Base-by-base conservation (phyloP, 352 stramenopile species). In the Phytophthora ramorum region DNA sequence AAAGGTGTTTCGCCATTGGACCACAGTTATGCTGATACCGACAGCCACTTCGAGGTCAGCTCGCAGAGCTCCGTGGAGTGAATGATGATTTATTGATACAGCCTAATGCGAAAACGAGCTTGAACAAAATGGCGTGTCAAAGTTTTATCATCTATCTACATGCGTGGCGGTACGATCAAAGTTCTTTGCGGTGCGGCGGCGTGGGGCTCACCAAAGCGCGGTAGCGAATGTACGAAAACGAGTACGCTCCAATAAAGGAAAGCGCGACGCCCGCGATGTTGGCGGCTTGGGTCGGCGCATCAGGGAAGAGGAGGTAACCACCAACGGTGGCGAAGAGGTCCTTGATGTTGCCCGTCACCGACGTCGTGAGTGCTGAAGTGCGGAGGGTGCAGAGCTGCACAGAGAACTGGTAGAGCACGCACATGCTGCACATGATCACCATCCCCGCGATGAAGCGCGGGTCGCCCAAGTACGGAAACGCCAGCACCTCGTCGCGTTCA, bases 21-120 rank as follows among this genome's bases (percentile, higher is more conserved):
- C 6, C 78, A 91, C 45, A 95, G 86, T 58, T 76, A 89, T 28
- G 87, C 90, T 35, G 87, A 92, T 52, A 86, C 62, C 24, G 85
- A 93, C 24, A 93, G 83, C 58, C 83, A 93, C 58, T 94, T 93
- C 47, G 87, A 93, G 59, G 82, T 93, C 52, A 96, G 87, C 47
- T 96, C 85, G 7, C 73, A 93, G 66, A 91, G 85, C 73, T 92
- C 83, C 3, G 47, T 73, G 32, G 83, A 91, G 57, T 71, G 41
- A 73, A 63, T 54, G 54, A 75, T 84, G 58, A 77, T 78, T 72
- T 63, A 73, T 73, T 73, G 55, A 65, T 65, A 69, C 58, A 69
- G 24, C 32, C 44, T 66, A 62, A 57, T 34, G 22, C 49, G 44
- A 56, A 63, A 45, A 70, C 57, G 53, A 60, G 46, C 57, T 58